Base-by-base conservation (phyloP, 352 stramenopile species). In the Phytophthora podocarpi region DNA sequence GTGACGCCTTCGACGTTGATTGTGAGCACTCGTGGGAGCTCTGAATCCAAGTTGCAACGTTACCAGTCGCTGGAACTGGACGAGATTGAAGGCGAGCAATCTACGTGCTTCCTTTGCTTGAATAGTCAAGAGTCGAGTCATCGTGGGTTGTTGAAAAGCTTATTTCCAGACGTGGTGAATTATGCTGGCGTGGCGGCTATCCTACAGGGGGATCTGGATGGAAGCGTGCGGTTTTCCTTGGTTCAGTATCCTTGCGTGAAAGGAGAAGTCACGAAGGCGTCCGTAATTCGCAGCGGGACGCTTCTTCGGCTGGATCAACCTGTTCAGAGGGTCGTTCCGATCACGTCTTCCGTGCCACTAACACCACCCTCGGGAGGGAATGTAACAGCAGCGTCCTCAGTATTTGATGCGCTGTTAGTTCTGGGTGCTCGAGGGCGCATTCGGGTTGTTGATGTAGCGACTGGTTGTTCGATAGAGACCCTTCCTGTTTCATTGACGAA, bases 81-180 rank as follows among this genome's bases (percentile, higher is more conserved):
- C 1, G 72, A 73, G 10, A 54, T 93, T 1, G 84, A 93, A 66
- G 84, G 70, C 2, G 78, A 93, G 18, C 80, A 86, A n/a, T 85
- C 81, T 5, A 89, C 78, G 31, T 76, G 68, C 24, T 42, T 74
- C 10, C 21, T 75, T 23, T 70, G 64, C 9, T 39, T 74, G 18
- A 41, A 55, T 55, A 54, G 47, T n/a, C 27, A 52, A 15, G 50
- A 66, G 12, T 27, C 35, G 26, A 59, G 3, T 0, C 41, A 64
- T 21, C n/a, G 34, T n/a, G 24, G 13, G 16, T 28, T 87, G 4
- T 26, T 82, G 23, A 28, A 43, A 7, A 60, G 47, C 28, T 51
- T 90, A 45, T 67, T 87, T 37, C 42, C 40, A 5, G 48, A 64
- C 9, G 40, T 53, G 26, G 23, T 16, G 31, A 34, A 43, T 15